Evolutionary conservation across 2,329 filamentous ascomycete genomes (phyloP).

Genomic region (Nemania sp.): DNA sequence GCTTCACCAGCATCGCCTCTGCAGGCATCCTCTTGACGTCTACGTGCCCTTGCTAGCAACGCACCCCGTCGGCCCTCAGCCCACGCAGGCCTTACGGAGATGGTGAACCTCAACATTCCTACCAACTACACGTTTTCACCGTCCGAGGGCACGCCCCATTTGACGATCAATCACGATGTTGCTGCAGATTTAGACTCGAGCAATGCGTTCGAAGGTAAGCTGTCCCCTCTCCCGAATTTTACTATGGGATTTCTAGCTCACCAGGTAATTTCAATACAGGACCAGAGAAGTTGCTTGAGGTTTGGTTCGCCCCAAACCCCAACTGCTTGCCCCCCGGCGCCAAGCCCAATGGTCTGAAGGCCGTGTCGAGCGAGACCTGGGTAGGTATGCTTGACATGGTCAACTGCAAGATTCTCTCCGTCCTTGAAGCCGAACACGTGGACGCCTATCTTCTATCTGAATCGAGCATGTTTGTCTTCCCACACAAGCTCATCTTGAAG

Average conservation of each 20-base stretch:
- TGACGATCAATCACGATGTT: slow-evolving; percentile 97
- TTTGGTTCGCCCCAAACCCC: slow-evolving; percentile 93
- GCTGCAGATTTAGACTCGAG: slow-evolving; percentile 91
- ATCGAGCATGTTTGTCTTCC: slow-evolving; percentile 99
- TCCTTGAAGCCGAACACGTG: slow-evolving; percentile 91
- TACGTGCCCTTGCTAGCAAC: slow-evolving; percentile 30
- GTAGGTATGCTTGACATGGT: slow-evolving; percentile 97
- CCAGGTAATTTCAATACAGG: slow-evolving; percentile 60
- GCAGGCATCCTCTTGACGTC: slow-evolving; percentile 41
- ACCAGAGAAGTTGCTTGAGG: slow-evolving; percentile 96
- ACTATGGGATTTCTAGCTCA: background rate
- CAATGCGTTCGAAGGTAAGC: slow-evolving; percentile 92
- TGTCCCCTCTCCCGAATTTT: no score
- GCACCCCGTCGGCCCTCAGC: slow-evolving; percentile 33
- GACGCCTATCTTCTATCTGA: slow-evolving; percentile 98
- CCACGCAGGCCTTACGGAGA: slow-evolving; percentile 64
- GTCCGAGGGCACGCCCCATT: slow-evolving; percentile 84
- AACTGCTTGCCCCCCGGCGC: slow-evolving; percentile 77
- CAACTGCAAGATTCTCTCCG: slow-evolving; percentile 97
- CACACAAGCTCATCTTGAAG: slow-evolving; percentile 99
- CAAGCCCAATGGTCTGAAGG: slow-evolving; percentile 83
- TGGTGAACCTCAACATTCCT: slow-evolving; percentile 86
- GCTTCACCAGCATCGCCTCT: slow-evolving; percentile 52
- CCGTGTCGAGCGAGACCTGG: slow-evolving; percentile 86
- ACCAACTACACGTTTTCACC: slow-evolving; percentile 85